Conservation (phyloP, 2,329 filamentous ascomycete genomes). For the Colletotrichum tropicicola region DNA sequence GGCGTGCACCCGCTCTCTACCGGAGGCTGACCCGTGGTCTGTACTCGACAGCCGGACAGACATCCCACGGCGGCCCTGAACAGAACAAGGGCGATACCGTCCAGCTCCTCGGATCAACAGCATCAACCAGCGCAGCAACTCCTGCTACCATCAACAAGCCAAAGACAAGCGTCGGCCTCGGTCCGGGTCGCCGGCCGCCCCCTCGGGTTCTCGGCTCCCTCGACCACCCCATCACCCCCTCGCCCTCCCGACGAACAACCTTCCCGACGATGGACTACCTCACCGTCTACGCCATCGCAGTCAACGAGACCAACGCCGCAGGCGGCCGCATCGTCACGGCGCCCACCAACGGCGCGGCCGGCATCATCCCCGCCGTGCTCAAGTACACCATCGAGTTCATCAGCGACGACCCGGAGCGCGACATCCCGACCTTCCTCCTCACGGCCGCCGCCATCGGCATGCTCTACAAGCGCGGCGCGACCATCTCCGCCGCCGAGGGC, state of each 20-base stretch:
- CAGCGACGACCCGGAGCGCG: slow-evolving; percentile 58
- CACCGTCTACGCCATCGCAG: slow-evolving; percentile 59
- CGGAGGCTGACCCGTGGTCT: slow-evolving; percentile 54
- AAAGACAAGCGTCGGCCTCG: slow-evolving; percentile 5
- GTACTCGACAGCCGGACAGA: slow-evolving; percentile 47
- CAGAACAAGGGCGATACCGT: slow-evolving; percentile 3
- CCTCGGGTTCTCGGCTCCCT: slow-evolving; percentile 54
- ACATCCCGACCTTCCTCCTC: slow-evolving; percentile 57
- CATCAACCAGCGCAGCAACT: background rate
- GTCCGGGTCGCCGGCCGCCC: slow-evolving; percentile 41
- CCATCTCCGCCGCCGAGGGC: slow-evolving; percentile 60
- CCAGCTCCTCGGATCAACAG: background rate
- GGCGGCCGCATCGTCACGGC: slow-evolving; percentile 61
- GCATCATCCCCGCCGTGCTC: slow-evolving; percentile 59
- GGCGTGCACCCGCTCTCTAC: slow-evolving; percentile 56
- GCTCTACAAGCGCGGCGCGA: slow-evolving; percentile 62
- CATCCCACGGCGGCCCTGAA: slow-evolving; percentile 15
- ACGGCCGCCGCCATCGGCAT: slow-evolving; percentile 60
- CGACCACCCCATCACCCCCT: slow-evolving; percentile 55
- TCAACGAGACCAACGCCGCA: slow-evolving; percentile 62
- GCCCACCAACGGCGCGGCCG: slow-evolving; percentile 60
- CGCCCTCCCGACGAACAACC: slow-evolving; percentile 54
- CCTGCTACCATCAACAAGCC: background rate
- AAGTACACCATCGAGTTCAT: slow-evolving; percentile 61
- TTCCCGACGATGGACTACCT: slow-evolving; percentile 61